These are phyloP conservation scores for Schizosaccharomyces lindneri DNA, from an alignment of 805 yeast species.

Conservation along the genomic window DNA sequence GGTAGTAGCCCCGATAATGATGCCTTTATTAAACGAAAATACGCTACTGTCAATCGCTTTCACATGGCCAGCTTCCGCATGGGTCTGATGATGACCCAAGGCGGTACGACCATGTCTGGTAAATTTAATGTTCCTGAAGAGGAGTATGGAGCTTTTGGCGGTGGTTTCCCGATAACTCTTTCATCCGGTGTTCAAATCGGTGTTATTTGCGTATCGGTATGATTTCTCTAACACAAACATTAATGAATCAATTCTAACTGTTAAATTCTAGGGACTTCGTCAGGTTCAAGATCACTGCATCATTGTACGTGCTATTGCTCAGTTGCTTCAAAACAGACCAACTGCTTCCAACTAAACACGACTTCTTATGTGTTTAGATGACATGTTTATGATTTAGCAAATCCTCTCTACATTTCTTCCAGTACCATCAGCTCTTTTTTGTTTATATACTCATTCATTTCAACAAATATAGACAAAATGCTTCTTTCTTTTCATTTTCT, in stretches of 20 bases:
- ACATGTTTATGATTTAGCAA: too few species aligned
- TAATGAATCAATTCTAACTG: not conserved
- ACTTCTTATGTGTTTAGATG: too few species aligned
- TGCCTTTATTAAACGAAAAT: slow-evolving; percentile 7
- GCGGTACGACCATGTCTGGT: not conserved
- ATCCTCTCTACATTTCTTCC: too few species aligned
- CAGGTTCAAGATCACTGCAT: not conserved
- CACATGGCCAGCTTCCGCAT: not conserved
- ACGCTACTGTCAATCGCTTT: slow-evolving; percentile 6
- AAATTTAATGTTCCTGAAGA: not conserved
- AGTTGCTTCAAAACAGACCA: not conserved
- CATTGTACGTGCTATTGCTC: not conserved
- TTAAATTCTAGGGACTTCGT: not conserved
- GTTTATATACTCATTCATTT: too few species aligned
- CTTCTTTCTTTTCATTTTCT: too few species aligned
- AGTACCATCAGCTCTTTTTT: too few species aligned
- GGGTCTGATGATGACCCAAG: not conserved
- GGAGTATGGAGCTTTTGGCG: not conserved
- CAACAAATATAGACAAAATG: too few species aligned
- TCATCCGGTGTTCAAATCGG: not conserved
- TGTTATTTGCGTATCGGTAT: not conserved
- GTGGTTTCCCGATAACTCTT: not conserved
- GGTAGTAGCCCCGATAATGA: slow-evolving; percentile 7
- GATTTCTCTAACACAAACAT: not conserved
- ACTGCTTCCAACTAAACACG: too few species aligned